These are phyloP conservation scores for Pseudofabraea citricarpa DNA, from an alignment of 2,329 filamentous ascomycete species.

Conservation along the genomic window DNA sequence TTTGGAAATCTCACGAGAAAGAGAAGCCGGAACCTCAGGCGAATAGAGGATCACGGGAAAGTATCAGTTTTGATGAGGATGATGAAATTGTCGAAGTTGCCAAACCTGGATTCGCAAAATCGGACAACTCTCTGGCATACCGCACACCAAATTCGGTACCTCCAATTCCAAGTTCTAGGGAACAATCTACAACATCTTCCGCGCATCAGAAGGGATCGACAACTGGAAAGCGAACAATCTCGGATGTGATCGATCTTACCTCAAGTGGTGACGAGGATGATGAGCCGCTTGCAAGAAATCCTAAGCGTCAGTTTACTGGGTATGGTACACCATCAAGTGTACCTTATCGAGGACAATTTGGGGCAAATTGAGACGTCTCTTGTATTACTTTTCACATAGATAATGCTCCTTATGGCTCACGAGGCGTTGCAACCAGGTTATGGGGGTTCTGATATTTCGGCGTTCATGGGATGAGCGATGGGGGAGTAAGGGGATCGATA, in stretches of 20 bases:
- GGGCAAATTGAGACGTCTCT: too few species aligned
- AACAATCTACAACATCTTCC: constrained; percentile 34
- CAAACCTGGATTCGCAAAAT: constrained; percentile 22
- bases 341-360: background rate
- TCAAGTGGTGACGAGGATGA: constrained; percentile 48
- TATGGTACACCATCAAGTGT: background rate
- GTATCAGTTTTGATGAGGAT: constrained; percentile 35
- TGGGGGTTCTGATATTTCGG: too few species aligned
- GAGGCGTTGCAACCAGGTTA: too few species aligned
- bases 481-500: too few species aligned
- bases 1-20: constrained; percentile 52
- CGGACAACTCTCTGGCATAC: constrained; percentile 14
- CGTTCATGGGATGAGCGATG: too few species aligned
- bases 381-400: too few species aligned
- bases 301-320: constrained; percentile 25
- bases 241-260: constrained; percentile 49
- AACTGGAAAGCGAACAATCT: constrained; percentile 36
- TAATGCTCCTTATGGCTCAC: too few species aligned
- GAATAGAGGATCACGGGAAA: constrained; percentile 16
- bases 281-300: constrained; percentile 27
- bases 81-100: constrained; percentile 47
- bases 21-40: constrained; percentile 12
- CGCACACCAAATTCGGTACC: constrained; percentile 15
- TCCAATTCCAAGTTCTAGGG: constrained; percentile 15
- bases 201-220: constrained; percentile 9